Conservation (phyloP, 148 eudicot genomes). For the Bassia scoparia region DNA sequence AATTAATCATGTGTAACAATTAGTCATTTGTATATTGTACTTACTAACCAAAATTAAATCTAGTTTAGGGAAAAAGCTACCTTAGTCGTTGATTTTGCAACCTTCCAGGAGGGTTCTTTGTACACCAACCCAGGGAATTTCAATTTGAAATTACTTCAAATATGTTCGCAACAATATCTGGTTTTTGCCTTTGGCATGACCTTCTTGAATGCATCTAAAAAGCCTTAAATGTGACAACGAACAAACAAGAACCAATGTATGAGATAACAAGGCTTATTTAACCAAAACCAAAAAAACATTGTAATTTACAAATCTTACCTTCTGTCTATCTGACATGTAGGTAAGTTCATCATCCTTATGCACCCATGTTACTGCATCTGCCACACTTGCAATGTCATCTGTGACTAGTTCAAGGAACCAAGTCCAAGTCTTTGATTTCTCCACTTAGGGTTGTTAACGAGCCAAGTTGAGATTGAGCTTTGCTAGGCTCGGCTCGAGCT, state of each 20-base stretch:
- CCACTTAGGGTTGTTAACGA: no score
- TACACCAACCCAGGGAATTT: neutral
- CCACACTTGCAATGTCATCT: neutral
- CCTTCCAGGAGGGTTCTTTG: slow-evolving; percentile 6
- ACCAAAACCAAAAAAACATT: no score
- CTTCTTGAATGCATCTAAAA: neutral
- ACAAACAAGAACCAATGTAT: neutral
- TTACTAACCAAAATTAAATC: neutral
- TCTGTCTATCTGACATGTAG: slow-evolving; percentile 20
- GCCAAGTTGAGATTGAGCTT: no score
- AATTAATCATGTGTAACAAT: no score
- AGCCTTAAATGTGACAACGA: neutral
- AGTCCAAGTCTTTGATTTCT: slow-evolving; percentile 1
- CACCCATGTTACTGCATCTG: neutral
- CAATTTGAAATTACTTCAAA: slow-evolving; percentile 9
- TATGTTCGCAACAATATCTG: slow-evolving; percentile 5
- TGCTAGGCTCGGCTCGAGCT: no score
- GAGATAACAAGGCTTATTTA: no score
- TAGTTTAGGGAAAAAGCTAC: neutral
- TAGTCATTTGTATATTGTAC: no score
- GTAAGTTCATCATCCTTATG: neutral
- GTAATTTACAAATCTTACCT: neutral
- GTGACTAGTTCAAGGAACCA: slow-evolving; percentile 11
- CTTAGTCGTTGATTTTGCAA: slow-evolving; percentile 2
- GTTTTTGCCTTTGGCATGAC: slow-evolving; percentile 4